Percentiles rank a stretch among this genome's conserved stretches.
These are phyloP conservation scores for Nothopassalora personata DNA, from an alignment of 2,329 filamentous ascomycete genomes.

Conservation along the genomic window DNA sequence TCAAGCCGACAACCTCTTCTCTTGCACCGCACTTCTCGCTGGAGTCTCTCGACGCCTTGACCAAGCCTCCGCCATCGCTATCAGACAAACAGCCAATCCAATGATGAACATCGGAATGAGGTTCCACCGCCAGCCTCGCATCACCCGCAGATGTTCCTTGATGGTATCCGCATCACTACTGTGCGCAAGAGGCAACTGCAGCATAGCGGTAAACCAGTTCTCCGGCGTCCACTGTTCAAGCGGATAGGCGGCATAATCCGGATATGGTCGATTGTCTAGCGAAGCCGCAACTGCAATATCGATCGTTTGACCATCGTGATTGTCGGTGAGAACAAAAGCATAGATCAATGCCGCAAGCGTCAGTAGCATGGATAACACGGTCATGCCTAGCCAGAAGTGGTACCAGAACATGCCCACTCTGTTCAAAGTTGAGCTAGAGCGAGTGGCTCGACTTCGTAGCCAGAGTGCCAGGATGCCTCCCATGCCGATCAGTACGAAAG, in stretches of 20 bases:
- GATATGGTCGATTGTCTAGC: constrained; percentile 25
- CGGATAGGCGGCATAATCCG: constrained; percentile 27
- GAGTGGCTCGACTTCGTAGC: constrained; percentile 14
- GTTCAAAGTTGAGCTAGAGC: background rate
- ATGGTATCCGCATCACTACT: constrained; percentile 18
- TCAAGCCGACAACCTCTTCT: background rate
- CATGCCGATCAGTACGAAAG: constrained; percentile 27
- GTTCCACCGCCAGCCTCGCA: constrained; percentile 30
- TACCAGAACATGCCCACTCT: constrained; percentile 10
- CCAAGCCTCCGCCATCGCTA: constrained; percentile 18
- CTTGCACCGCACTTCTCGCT: background rate
- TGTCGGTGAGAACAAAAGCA: constrained; percentile 24
- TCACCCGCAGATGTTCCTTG: constrained; percentile 15
- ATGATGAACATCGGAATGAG: constrained; percentile 27
- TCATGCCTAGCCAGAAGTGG: constrained; percentile 24
- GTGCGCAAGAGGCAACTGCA: constrained; percentile 18
- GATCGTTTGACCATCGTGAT: constrained; percentile 22
- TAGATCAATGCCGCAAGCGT: constrained; percentile 25
- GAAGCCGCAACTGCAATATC: constrained; percentile 18
- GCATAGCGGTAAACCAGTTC: constrained; percentile 27
- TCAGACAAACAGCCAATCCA: constrained; percentile 13
- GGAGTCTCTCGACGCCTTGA: background rate
- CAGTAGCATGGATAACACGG: constrained; percentile 21
- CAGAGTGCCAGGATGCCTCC: constrained; percentile 24
- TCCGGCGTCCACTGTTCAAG: constrained; percentile 26